These are phyloP conservation scores for Xylaria curta DNA, from an alignment of 495 filamentous ascomycete species.

Conservation along the genomic window DNA sequence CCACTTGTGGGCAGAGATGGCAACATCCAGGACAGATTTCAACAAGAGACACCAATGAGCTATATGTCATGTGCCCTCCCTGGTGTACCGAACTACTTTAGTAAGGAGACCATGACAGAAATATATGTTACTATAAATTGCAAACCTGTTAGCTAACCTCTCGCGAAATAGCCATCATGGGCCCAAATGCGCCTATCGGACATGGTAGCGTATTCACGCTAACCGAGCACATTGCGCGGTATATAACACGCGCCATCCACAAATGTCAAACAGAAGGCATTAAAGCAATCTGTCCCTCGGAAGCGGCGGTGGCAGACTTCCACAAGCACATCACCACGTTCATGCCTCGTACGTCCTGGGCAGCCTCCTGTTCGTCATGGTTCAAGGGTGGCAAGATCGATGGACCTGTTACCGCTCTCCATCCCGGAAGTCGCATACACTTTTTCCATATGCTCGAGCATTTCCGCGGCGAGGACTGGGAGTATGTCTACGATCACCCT, in stretches of 20 bases:
- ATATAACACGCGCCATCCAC: slow-evolving; percentile 49
- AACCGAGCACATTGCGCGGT: slow-evolving; percentile 54
- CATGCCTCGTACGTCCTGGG: slow-evolving; percentile 58
- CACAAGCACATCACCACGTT: slow-evolving; percentile 51
- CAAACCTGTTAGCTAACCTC: slow-evolving; percentile 31
- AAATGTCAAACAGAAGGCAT: slow-evolving; percentile 56
- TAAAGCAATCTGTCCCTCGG: slow-evolving; percentile 46
- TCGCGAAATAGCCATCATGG: slow-evolving; percentile 47
- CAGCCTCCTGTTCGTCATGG: slow-evolving; percentile 53
- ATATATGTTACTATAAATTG: not conserved
- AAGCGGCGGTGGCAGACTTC: slow-evolving; percentile 54
- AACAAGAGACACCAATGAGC: slow-evolving; percentile 43
- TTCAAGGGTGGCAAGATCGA: slow-evolving; percentile 52
- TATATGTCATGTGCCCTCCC: slow-evolving; percentile 56
- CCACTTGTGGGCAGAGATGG: slow-evolving; percentile 61
- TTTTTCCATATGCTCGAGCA: slow-evolving; percentile 58
- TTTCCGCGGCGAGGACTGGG: slow-evolving; percentile 58
- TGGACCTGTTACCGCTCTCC: slow-evolving; percentile 56
- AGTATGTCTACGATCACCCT: slow-evolving; percentile 47
- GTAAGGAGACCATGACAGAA: slow-evolving; percentile 36
- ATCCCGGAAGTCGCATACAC: slow-evolving; percentile 58
- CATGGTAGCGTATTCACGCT: slow-evolving; percentile 58
- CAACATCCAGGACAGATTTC: slow-evolving; percentile 53
- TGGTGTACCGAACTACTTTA: slow-evolving; percentile 57
- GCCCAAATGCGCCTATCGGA: slow-evolving; percentile 57